Percentiles rank a stretch among this genome's conserved stretches.
phyloP scores from a whole-genome alignment of 2,329 filamentous ascomycete genomes.

The Penicillium sp. region DNA sequence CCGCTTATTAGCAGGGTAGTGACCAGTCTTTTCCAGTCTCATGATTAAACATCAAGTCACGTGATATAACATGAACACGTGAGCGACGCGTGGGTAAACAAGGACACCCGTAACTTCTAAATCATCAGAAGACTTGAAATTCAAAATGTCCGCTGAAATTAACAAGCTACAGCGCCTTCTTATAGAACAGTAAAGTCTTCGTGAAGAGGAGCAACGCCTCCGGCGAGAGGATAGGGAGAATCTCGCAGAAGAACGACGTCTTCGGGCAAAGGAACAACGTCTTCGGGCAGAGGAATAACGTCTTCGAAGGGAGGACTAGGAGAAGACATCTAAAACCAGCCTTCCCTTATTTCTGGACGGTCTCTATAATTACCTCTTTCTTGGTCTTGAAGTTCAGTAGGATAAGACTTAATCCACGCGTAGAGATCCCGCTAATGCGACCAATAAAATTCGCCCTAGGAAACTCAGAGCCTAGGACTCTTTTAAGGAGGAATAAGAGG shows the following conservation, averaged over 20 bases:
- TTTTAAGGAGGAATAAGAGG: constrained; percentile 16
- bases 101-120: neutral
- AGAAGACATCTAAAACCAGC: constrained; percentile 18
- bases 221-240: constrained; percentile 4
- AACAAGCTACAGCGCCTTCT: neutral
- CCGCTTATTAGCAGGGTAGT: too few species aligned
- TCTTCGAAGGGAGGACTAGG: neutral
- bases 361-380: constrained; percentile 20
- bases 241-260: too few species aligned
- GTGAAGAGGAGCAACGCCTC: neutral
- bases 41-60: too few species aligned
- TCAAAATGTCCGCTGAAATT: neutral
- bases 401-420: constrained; percentile 19
- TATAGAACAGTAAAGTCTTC: too few species aligned
- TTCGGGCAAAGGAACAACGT: too few species aligned
- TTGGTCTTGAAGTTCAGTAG: constrained; percentile 16
- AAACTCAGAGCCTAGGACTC: constrained; percentile 18
- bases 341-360: constrained; percentile 20
- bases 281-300: neutral
- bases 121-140: neutral
- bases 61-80: neutral
- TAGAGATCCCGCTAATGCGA: constrained; percentile 20
- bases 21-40: too few species aligned
- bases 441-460: constrained; percentile 15
- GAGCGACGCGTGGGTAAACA: neutral